These are phyloP conservation scores for Neodidymelliopsis sp. DNA, from an alignment of 2,329 filamentous ascomycete genomes.

Conservation along the genomic window DNA sequence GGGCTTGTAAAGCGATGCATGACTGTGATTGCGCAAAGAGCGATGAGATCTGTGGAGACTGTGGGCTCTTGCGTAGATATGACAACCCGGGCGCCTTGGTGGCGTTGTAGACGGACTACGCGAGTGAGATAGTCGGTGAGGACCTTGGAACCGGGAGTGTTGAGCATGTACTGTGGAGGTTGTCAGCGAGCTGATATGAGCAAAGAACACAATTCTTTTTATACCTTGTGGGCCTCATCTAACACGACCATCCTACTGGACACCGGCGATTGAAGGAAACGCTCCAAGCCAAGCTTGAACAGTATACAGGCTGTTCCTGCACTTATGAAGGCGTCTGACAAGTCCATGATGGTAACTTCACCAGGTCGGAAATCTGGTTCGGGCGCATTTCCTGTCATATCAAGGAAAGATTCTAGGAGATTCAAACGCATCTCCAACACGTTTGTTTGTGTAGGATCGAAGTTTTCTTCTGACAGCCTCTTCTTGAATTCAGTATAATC, in stretches of 20 bases:
- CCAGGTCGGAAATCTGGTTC: constrained; percentile 50
- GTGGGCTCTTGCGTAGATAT: constrained; percentile 82
- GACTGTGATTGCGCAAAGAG: constrained; percentile 74
- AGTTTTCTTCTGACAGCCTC: constrained; percentile 20
- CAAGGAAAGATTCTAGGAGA: constrained; percentile 70
- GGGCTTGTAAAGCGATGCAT: constrained; percentile 76
- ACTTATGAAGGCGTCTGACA: constrained; percentile 76
- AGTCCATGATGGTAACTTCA: constrained; percentile 71
- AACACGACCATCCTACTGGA: constrained; percentile 69
- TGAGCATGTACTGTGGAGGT: constrained; percentile 63
- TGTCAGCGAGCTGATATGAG: constrained; percentile 2
- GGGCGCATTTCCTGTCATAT: constrained; percentile 27
- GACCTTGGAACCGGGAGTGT: constrained; percentile 60
- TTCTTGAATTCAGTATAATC: constrained; percentile 53
- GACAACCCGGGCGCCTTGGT: constrained; percentile 70
- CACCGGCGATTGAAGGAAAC: constrained; percentile 64
- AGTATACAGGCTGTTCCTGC: constrained; percentile 71
- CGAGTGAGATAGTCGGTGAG: constrained; percentile 69
- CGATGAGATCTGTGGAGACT: constrained; percentile 71
- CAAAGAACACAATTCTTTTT: not conserved
- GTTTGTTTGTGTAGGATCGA: constrained; percentile 53
- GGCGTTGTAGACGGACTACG: constrained; percentile 74
- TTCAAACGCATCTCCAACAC: constrained; percentile 68
- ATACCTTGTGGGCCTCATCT: constrained; percentile 78
- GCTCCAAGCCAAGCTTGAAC: constrained; percentile 73